Evolutionary conservation across 257 asterid genomes (phyloP), one percentile per base, ranked within the genome.

Genomic region (Schizonepeta tenuifolia): DNA sequence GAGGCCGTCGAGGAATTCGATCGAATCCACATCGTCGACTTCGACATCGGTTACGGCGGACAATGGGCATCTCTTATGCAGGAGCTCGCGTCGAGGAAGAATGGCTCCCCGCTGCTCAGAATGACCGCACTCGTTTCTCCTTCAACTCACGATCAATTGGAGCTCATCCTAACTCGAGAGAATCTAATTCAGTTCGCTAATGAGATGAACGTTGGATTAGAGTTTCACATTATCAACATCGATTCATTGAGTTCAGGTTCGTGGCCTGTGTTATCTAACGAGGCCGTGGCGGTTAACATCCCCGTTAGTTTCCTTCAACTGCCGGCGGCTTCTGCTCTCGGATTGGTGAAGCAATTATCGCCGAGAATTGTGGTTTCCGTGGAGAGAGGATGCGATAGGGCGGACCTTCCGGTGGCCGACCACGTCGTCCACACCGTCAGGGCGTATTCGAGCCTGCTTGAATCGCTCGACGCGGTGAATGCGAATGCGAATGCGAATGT

Each of bases 281-380:
- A 89, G 59, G 97, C 86, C 0, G 64, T 86, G 21, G 99, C 90
- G 0, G 96, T 94, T 46, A 91, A 89, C 78, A 87, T 94, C 8
- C 97, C 97, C 0, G 81, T 81, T 21, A 85, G 89, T 47, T 84
- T 82, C 69, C 73, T 76, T 55, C 93, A 84, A 40, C 47, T 86
- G 12, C 54, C 88, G 6, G 67, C 82, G 24, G 85, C 96, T 38
- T 54, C 76, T 61, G 82, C 87, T 71, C 93, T 94, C 26, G 81
- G 84, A 13, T 89, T 89, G 9, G 89, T 94, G 21, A 94, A 86
- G 83, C 95, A 86, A n/a, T 57, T 94, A 51, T 84, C 86, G 0
- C 97, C 99, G 2, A 91, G 86, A 69, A 81, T 94, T 26, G 89
- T 94, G 31, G 97, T 94, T 3, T 89, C 99, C 9, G 78, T 88